These are phyloP conservation scores for Mucor plumbeus DNA, from an alignment of 371 early-diverging fungal species.

Conservation along the genomic window DNA sequence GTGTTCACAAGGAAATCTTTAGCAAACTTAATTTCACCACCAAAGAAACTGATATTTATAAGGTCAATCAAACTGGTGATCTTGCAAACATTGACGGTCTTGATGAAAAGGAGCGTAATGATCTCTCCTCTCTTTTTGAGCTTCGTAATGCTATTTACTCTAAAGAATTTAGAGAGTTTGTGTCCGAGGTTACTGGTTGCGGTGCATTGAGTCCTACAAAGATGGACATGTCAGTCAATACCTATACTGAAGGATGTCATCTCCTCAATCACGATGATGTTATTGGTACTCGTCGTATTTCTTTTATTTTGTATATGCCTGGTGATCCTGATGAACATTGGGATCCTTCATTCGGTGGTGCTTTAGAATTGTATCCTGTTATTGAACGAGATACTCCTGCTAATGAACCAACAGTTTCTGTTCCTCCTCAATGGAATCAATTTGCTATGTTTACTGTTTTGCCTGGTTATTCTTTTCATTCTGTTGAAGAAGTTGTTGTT, in stretches of 20 bases:
- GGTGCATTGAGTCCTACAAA: constrained; percentile 66
- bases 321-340: constrained; percentile 66
- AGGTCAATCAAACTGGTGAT: constrained; percentile 79
- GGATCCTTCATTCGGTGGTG: constrained; percentile 68
- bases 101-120: constrained; percentile 51
- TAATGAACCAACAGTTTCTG: constrained; percentile 56
- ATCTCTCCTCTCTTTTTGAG: constrained; percentile 55
- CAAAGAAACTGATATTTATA: constrained; percentile 85
- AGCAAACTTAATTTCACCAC: constrained; percentile 65
- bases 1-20: constrained; percentile 69
- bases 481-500: constrained; percentile 77
- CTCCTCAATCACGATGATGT: constrained; percentile 83
- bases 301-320: constrained; percentile 78
- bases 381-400: constrained; percentile 66
- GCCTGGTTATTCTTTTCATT: constrained; percentile 79
- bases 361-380: constrained; percentile 76
- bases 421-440: constrained; percentile 79
- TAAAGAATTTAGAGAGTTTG: constrained; percentile 68
- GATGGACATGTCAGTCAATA: constrained; percentile 73
- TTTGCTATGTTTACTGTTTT: constrained; percentile 78
- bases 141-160: constrained; percentile 77
- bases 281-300: constrained; percentile 77
- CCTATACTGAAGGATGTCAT: constrained; percentile 71
- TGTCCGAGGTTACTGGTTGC: constrained; percentile 70
- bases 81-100: constrained; percentile 82